phyloP scores from a whole-genome alignment of 306 rosid genomes.

The Erythrophleum fordii region DNA sequence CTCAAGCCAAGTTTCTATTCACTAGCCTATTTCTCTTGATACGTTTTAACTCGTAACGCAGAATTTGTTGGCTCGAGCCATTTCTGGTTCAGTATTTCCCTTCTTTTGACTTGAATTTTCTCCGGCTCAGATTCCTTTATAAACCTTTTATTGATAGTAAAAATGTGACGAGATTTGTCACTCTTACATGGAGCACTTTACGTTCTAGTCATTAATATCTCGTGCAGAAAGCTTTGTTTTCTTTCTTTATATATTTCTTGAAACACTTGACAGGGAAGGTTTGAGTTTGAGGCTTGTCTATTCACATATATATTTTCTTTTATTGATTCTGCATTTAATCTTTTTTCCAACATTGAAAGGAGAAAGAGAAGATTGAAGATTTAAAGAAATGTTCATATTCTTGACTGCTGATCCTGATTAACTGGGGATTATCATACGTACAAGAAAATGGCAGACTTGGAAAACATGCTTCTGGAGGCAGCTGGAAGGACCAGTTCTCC shows the following conservation, averaged over 20 bases:
- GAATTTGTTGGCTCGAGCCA: neutral
- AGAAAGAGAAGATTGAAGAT: neutral
- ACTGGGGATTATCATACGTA: neutral
- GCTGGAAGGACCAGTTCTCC: slow-evolving; percentile 60
- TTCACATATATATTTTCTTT: neutral
- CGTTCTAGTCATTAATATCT: neutral
- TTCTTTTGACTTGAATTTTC: neutral
- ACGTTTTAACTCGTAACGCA: neutral
- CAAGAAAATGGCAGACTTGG: slow-evolving; percentile 61
- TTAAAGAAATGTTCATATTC: neutral
- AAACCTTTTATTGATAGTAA: neutral
- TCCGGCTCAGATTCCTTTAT: neutral
- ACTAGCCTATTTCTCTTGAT: neutral
- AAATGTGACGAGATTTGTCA: neutral
- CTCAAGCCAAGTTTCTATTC: neutral
- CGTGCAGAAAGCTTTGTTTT: neutral
- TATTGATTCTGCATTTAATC: neutral
- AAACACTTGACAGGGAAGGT: neutral
- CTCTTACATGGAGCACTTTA: neutral
- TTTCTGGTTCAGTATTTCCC: neutral
- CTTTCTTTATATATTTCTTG: neutral
- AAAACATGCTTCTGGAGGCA: slow-evolving; percentile 76
- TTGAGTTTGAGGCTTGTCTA: neutral
- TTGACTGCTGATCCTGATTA: too few relatives aligned
- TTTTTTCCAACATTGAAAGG: neutral